Base-by-base conservation (phyloP, 257 asterid species). In the Echium plantagineum region DNA sequence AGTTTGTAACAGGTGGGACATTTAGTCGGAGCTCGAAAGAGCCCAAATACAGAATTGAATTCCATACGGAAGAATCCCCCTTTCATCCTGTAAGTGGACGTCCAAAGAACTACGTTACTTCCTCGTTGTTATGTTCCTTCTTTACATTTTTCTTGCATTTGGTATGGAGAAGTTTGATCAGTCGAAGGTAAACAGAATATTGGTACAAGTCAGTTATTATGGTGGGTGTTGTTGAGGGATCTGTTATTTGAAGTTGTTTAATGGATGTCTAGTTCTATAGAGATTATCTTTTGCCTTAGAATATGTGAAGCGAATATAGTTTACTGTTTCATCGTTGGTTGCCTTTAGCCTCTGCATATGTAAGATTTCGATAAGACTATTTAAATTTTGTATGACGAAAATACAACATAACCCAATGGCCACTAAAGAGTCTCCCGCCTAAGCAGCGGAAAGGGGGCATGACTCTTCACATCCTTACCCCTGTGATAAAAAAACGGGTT, bases 21-120 rank as follows among this genome's bases (percentile, higher is more conserved):
- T 79, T 83, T 68, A 82, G 87, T 69, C 87, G 86, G 72, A 81
- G 85, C 77, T 81, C 96, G 47, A 81, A 87, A 57, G 99, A 93
- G 65, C 99, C 97, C 1, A 93, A 89, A 70, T 93, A 86, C 78
- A 77, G 70, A 60, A 85, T 93, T 22, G 91, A 93, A 69, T 93
- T 86, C 67, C 96, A 89, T 78, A 59, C 83, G 51, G 91, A 83
- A 77, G 94, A 89, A 49, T 74, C 91, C 15, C 87, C 94, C 63
- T 93, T 75, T 73, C 78, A 66, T 63, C 94, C 89, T 52, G 99
- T 93, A 76, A 81, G 97, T 72, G 62, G 75, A 32, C 32, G 32
- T 28, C 32, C 5, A 3, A 28, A 55, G 26, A 35, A 21, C 64
- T 26, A 52, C 15, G 26, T 64, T 17, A 20, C 20, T 5, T 61